phyloP scores from a whole-genome alignment of 345 rosid genomes.

The Viola odorata region DNA sequence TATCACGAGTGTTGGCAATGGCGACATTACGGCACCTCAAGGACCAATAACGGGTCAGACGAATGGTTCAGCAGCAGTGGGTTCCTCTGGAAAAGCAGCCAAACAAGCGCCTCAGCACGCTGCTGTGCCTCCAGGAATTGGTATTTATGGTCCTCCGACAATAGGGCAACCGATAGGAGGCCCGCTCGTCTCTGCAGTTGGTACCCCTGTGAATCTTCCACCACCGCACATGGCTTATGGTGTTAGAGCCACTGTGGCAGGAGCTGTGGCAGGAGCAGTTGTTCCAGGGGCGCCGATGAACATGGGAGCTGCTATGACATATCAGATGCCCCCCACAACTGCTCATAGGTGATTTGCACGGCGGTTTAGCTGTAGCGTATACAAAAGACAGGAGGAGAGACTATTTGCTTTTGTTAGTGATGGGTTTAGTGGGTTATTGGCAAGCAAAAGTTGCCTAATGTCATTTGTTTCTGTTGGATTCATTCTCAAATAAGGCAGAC shows the following conservation, averaged over 20 bases:
- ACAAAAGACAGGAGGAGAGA: slow-evolving; percentile 38
- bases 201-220: slow-evolving; percentile 84
- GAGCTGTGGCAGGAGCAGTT: slow-evolving; percentile 31
- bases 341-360: slow-evolving; percentile 64
- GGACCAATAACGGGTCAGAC: slow-evolving; percentile 93
- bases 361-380: slow-evolving; percentile 30
- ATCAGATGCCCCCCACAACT: slow-evolving; percentile 64
- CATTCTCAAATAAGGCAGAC: slow-evolving; percentile 32
- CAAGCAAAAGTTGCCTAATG: slow-evolving; percentile 25
- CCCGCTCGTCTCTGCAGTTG: slow-evolving; percentile 80
- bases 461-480: slow-evolving; percentile 22
- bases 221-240: slow-evolving; percentile 72
- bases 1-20: slow-evolving; percentile 76
- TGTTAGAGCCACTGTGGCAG: slow-evolving; percentile 45
- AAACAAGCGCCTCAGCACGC: slow-evolving; percentile 57
- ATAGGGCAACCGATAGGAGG: slow-evolving; percentile 86
- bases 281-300: slow-evolving; percentile 80
- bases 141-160: slow-evolving; percentile 57
- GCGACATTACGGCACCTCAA: slow-evolving; percentile 59
- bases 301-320: slow-evolving; percentile 59
- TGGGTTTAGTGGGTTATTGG: slow-evolving; percentile 15
- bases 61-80: slow-evolving; percentile 48
- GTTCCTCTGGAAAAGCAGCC: slow-evolving; percentile 45
- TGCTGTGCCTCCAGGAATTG: slow-evolving; percentile 38
- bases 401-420: not conserved